A percentile compares a stretch with the other conserved stretches of the same genome.
Conservation (phyloP, 2,329 filamentous ascomycete genomes). For the Penicillium aurantiogriseum region DNA sequence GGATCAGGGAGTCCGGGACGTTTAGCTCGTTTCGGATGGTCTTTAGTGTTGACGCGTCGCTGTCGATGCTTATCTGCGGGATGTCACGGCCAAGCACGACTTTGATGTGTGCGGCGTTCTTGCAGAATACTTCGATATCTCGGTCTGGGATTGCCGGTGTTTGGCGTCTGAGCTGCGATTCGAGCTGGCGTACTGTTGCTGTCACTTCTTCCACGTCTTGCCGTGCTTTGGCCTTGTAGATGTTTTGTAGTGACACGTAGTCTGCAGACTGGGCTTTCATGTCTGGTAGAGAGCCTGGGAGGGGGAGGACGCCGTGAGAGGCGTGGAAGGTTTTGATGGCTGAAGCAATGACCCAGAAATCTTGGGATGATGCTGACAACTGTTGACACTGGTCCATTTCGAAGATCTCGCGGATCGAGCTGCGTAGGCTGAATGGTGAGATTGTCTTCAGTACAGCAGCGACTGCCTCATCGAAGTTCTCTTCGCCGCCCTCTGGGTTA, state of each 20-base stretch:
- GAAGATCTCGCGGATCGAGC: slow-evolving; percentile 74
- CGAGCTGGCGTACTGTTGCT: slow-evolving; percentile 58
- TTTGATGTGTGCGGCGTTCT: slow-evolving; percentile 90
- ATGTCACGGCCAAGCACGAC: slow-evolving; percentile 67
- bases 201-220: slow-evolving; percentile 75
- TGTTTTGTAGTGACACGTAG: slow-evolving; percentile 85
- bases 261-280: slow-evolving; percentile 95
- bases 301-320: slow-evolving; percentile 70
- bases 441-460: slow-evolving; percentile 87
- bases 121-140: slow-evolving; percentile 90
- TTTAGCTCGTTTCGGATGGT: slow-evolving; percentile 40
- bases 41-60: slow-evolving; percentile 42
- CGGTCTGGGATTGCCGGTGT: slow-evolving; percentile 57
- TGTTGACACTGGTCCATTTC: slow-evolving; percentile 61
- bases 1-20: slow-evolving; percentile 59
- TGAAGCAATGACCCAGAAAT: slow-evolving; percentile 86
- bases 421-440: slow-evolving; percentile 64
- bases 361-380: slow-evolving; percentile 51
- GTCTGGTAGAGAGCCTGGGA: slow-evolving; percentile 85
- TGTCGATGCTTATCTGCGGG: slow-evolving; percentile 45
- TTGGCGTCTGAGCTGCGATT: slow-evolving; percentile 51
- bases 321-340: slow-evolving; percentile 76
- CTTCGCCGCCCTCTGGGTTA: slow-evolving; percentile 82
- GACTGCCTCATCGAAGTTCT: slow-evolving; percentile 94
- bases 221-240: slow-evolving; percentile 87